Evolutionary conservation across 148 eudicot species (phyloP), one percentile per base, ranked within the genome.

Genomic region (Cornus florida): DNA sequence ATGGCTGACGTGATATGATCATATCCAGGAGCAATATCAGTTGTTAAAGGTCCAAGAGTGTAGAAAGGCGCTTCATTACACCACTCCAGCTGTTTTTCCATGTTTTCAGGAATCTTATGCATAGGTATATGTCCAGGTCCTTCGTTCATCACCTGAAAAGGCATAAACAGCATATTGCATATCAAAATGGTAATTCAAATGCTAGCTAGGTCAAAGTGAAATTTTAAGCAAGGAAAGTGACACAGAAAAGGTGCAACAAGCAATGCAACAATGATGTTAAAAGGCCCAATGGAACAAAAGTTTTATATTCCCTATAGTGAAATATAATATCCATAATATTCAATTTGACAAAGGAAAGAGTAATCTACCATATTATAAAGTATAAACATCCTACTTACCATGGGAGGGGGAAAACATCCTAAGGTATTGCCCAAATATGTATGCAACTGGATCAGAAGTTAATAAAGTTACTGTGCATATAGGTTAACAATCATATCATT

Each of bases 1-100:
- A 96, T 96, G 81, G 99, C 99, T 59, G 99, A 96, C 81, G 99
- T 96, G 72, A 96, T 96, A 65, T 96, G 99, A 80, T 96, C 99
- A 67, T 96, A 96, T 38, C 99, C 99, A 22, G 99, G 99, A 70
- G 98, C 99, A 67, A 96, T 93, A 77, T 96, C 99, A 48, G 98
- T 96, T 43, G 99, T 96, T 74, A 96, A 76, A 48, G 99, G 99
- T 62, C 99, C 99, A 57, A 96, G 97, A 57, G 99, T 96, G 87
- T 96, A 96, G 84, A 96, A 96, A 4, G 99, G 99, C 19, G 99
- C 99, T 88, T 96, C 99, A 76, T 91, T 92, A 76, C 99, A 96
- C 99, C 99, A 96, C 78, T 93, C 98, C 43, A 96, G 92, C 81
- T 96, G 99, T 70, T 96, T 96, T 78, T 96, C 92, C 99, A 96